These are phyloP conservation scores for Eimeria acervulina DNA, from an alignment of 169 alveolate species.

Conservation along the genomic window DNA sequence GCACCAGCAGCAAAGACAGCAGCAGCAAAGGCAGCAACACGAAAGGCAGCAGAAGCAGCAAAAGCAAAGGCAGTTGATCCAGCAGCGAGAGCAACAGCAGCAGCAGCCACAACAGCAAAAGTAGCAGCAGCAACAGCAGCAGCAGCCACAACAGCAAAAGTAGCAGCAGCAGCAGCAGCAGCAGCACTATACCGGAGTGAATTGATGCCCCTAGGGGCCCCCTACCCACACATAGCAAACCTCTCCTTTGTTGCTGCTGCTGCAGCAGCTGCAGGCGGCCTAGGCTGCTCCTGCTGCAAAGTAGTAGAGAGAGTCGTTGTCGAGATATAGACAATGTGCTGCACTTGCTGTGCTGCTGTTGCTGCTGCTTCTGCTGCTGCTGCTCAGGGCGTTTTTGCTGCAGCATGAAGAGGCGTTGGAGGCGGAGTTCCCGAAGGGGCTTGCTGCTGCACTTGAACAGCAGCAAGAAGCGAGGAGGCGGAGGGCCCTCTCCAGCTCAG, in stretches of 20 bases:
- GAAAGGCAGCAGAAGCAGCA: background rate
- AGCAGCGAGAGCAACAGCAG: too few relatives aligned
- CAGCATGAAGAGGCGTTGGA: conserved; percentile 54
- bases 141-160: conserved; percentile 3
- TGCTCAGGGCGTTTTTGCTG: conserved; percentile 6
- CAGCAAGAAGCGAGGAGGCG: conserved; percentile 18
- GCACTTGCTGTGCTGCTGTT: background rate
- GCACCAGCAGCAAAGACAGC: background rate
- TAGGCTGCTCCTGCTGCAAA: conserved; percentile 4
- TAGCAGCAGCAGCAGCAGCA: background rate
- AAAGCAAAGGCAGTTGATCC: background rate
- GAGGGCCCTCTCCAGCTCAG: conserved; percentile 17
- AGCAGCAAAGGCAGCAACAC: background rate
- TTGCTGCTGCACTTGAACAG: background rate
- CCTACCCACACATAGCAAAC: too few relatives aligned
- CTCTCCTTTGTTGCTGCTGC: too few relatives aligned
- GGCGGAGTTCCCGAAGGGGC: conserved; percentile 43
- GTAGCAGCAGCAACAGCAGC: background rate
- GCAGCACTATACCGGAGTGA: too few relatives aligned
- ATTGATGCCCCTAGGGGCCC: too few relatives aligned
- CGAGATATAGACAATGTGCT: background rate
- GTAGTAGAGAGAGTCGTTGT: background rate
- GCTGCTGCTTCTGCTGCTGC: conserved; percentile 70
- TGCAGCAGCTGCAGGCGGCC: background rate
- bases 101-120: background rate